Base-by-base conservation (phyloP, 305 asterid species). In the Solanum hybrid region DNA sequence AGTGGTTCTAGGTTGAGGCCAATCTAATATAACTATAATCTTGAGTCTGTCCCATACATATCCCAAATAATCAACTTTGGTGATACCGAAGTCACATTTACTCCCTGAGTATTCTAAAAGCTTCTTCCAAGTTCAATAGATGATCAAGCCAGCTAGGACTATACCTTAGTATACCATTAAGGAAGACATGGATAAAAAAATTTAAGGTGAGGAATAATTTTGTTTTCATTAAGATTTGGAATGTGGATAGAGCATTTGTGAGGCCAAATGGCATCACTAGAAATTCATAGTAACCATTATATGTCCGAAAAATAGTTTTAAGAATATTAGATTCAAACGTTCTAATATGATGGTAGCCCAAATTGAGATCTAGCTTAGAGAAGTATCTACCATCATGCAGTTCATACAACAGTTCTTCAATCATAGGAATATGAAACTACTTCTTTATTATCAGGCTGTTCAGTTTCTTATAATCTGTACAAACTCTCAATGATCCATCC, bases 181-280 rank as follows among this genome's bases (percentile, higher is more conserved):
- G 22, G 26, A 56, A 56, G 69, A 17, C 69, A 56, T 17, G 24
- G 7, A 17, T 60, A 1, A 60, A 17, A 17, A 24, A 31, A 7
- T 17, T 9, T 3, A 88, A 40, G 32, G 10, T 34, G 24, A 3
- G n/a, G 76, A 42, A 42, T 1, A n/a, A 86, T 81, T 0, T 80
- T 76, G 1, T 32, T 14, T 87, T 91, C 90, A 89, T 87, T 1
- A 81, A 13, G 3, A 24, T 32, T 36, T 91, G 89, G 22, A 91
- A 91, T 3, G 91, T 84, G 6, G 73, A 24, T 64, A 4, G 88
- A 32, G 36, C 35, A 26, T 26, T 27, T 32, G 35, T 72, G 7
- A 72, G 79, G 22, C 36, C 36, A 72, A 27, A 72, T 5, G 36
- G 22, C 36, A 27, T 27, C 4, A 29, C 10, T 4, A 72, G 14